Conservation (phyloP, 192 early-diverging fungal species). For the Coemansia sp. region DNA sequence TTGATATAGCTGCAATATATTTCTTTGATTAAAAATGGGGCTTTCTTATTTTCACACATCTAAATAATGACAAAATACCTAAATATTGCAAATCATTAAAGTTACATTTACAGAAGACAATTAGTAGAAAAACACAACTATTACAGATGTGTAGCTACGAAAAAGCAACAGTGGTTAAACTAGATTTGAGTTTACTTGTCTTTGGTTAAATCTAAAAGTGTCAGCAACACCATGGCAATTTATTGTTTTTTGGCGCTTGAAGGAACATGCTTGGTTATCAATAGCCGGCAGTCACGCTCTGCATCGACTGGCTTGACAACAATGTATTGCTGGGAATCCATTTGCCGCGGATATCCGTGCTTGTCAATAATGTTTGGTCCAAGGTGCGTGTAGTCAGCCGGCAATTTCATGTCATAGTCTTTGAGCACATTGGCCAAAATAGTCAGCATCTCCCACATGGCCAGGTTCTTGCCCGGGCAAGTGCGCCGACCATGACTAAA, state of each 20-base stretch:
- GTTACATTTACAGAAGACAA: too few species aligned
- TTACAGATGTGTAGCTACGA: too few species aligned
- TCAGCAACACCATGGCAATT: neutral
- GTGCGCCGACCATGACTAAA: slow-evolving; percentile 36
- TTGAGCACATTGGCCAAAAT: slow-evolving; percentile 37
- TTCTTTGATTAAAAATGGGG: too few species aligned
- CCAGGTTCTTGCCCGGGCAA: slow-evolving; percentile 38
- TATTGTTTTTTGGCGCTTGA: neutral
- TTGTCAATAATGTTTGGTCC: slow-evolving; percentile 35
- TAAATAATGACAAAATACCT: neutral
- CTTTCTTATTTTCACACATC: neutral
- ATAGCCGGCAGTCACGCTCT: slow-evolving; percentile 31
- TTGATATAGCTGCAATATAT: neutral
- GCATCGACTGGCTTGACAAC: slow-evolving; percentile 34
- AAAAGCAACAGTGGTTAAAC: too few species aligned
- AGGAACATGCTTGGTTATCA: slow-evolving; percentile 11
- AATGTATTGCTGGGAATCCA: slow-evolving; percentile 42
- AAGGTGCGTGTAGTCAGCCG: slow-evolving; percentile 30
- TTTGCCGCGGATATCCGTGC: slow-evolving; percentile 38
- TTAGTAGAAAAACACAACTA: too few species aligned
- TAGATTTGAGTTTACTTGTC: too few species aligned
- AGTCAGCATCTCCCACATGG: slow-evolving; percentile 34
- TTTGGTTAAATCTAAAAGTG: too few species aligned
- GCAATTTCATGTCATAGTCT: slow-evolving; percentile 40
- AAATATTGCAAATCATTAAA: too few species aligned